These are phyloP conservation scores for Fraxinus baroniana DNA, from an alignment of 305 asterid genomes.

Conservation along the genomic window DNA sequence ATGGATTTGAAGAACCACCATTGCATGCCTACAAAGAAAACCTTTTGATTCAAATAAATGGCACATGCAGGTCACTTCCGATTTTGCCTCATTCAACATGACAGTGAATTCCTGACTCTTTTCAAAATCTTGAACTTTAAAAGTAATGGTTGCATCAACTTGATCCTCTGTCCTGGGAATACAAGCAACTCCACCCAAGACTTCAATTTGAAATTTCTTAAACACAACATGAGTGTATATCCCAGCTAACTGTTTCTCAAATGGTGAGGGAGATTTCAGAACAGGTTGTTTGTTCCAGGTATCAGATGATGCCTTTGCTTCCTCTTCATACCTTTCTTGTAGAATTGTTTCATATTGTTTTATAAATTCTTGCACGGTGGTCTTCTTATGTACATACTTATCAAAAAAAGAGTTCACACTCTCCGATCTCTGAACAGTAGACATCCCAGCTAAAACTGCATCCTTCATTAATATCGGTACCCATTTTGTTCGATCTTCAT, in stretches of 20 bases:
- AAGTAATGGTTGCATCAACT: constrained; percentile 52
- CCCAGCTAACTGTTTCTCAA: constrained; percentile 82
- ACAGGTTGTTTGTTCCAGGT: constrained; percentile 87
- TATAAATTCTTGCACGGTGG: constrained; percentile 70
- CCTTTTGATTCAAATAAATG: constrained; percentile 87
- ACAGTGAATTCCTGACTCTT: constrained; percentile 70
- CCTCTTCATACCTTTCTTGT: constrained; percentile 93
- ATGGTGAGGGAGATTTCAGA: constrained; percentile 94
- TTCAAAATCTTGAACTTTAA: constrained; percentile 77
- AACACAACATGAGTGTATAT: constrained; percentile 73
- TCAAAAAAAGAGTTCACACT: constrained; percentile 87
- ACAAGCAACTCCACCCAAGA: constrained; percentile 95
- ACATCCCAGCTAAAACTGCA: constrained; percentile 85
- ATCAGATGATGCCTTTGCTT: constrained; percentile 84
- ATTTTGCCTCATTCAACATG: constrained; percentile 59
- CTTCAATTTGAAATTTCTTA: constrained; percentile 84
- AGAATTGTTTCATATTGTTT: constrained; percentile 75
- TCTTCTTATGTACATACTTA: constrained; percentile 90
- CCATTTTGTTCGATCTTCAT: constrained; percentile 80
- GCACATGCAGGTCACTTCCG: constrained; percentile 83
- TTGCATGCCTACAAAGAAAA: constrained; percentile 86
- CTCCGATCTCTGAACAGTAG: constrained; percentile 74
- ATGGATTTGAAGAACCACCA: constrained; percentile 87
- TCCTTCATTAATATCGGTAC: constrained; percentile 68
- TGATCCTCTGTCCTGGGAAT: constrained; percentile 67